Evolutionary conservation across 2,329 filamentous ascomycete genomes (phyloP).

Genomic region (Fusarium sp.): DNA sequence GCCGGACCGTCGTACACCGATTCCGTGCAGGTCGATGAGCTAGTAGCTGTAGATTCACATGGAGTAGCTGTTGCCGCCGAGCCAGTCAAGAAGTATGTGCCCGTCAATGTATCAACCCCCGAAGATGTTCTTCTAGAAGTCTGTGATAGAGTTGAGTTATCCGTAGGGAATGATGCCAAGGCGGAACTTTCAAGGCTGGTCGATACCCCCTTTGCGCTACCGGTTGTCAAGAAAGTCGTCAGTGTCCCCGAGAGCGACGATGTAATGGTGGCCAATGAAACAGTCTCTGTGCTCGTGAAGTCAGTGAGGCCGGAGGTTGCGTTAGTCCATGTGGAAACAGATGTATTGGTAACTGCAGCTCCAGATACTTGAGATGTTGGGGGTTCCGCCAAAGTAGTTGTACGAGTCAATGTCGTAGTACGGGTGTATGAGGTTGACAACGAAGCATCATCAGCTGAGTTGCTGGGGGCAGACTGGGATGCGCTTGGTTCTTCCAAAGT

Average conservation of each 20-base stretch:
- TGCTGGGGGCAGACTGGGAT: neutral
- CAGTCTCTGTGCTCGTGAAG: slow-evolving; percentile 11
- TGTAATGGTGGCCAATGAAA: slow-evolving; percentile 11
- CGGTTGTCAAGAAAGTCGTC: neutral
- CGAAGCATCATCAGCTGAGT: neutral
- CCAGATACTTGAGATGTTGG: slow-evolving; percentile 35
- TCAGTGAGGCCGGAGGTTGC: slow-evolving; percentile 17
- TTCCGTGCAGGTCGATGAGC: slow-evolving; percentile 33
- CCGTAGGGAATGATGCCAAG: slow-evolving; percentile 14
- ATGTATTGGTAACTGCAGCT: slow-evolving; percentile 15
- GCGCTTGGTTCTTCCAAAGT: neutral
- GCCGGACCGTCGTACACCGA: neutral
- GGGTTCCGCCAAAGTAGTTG: slow-evolving; percentile 5
- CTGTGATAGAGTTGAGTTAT: slow-evolving; percentile 33
- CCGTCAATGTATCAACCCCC: slow-evolving; percentile 6
- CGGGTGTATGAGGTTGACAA: neutral
- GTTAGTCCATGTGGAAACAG: slow-evolving; percentile 31
- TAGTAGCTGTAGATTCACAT: slow-evolving; percentile 24
- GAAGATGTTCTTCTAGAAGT: slow-evolving; percentile 16
- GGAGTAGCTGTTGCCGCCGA: slow-evolving; percentile 7
- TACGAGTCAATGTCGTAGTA: slow-evolving; percentile 14
- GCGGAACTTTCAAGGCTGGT: slow-evolving; percentile 11
- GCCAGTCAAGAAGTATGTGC: slow-evolving; percentile 12
- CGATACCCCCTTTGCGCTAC: slow-evolving; percentile 20
- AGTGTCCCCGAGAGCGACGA: slow-evolving; percentile 3